Percentiles rank a stretch among this genome's conserved stretches.
Evolutionary conservation across 345 rosid genomes (phyloP).

Genomic region (Lumnitzera littorea): DNA sequence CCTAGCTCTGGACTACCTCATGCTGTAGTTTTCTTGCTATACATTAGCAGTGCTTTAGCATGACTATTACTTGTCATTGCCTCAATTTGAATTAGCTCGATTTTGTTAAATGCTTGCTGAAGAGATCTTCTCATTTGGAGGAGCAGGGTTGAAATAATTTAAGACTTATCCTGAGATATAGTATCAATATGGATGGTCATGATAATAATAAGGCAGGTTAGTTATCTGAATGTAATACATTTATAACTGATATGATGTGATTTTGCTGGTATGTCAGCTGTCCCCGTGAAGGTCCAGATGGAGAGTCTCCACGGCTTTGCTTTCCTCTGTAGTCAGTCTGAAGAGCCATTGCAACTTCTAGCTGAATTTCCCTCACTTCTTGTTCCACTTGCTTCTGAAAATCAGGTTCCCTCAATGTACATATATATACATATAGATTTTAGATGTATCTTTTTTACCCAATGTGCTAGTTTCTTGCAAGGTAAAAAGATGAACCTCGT

Average conservation of each 20-base stretch:
- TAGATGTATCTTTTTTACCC: neutral
- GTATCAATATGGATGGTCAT: too few species aligned
- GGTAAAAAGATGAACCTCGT: neutral
- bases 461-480: neutral
- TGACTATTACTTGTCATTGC: too few species aligned
- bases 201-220: too few species aligned
- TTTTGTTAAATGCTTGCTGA: too few species aligned
- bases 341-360: slow-evolving; percentile 52
- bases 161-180: too few species aligned
- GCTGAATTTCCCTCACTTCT: slow-evolving; percentile 64
- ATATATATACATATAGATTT: too few species aligned
- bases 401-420: slow-evolving; percentile 47
- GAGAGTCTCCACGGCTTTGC: slow-evolving; percentile 71
- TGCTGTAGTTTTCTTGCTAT: neutral
- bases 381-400: slow-evolving; percentile 59
- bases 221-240: too few species aligned
- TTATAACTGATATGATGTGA: neutral
- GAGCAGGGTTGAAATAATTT: too few species aligned
- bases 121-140: too few species aligned
- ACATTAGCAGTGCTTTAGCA: neutral
- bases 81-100: too few species aligned
- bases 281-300: slow-evolving; percentile 44
- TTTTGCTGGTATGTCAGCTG: slow-evolving; percentile 39
- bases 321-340: slow-evolving; percentile 52
- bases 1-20: neutral